A percentile compares a stretch with the other conserved stretches of the same genome.
phyloP scores from a whole-genome alignment of 306 rosid species.

The Rosa chinensis region DNA sequence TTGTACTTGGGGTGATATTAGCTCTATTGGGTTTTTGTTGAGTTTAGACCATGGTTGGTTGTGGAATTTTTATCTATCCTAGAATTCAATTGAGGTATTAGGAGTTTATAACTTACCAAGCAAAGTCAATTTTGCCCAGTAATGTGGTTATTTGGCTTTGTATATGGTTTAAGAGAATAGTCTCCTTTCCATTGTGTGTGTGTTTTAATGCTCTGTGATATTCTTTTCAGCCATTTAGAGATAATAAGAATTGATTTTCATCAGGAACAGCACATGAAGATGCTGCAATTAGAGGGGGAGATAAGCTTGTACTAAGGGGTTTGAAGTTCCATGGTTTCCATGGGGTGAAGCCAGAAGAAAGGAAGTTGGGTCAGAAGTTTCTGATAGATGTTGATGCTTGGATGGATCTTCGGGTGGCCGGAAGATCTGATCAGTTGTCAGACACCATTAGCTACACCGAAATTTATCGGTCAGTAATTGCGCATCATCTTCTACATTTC shows the following conservation, averaged over 20 bases:
- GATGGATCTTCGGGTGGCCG: conserved; percentile 85
- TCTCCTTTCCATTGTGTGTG: neutral
- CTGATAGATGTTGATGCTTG: conserved; percentile 83
- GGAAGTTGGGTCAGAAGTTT: conserved; percentile 73
- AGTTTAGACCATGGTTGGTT: neutral
- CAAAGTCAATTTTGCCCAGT: neutral
- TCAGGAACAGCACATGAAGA: conserved; percentile 45
- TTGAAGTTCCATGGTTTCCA: conserved; percentile 79
- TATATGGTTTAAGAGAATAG: neutral
- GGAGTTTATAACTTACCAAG: neutral
- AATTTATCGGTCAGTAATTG: conserved; percentile 53
- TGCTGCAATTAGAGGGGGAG: conserved; percentile 45
- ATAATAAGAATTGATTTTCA: neutral
- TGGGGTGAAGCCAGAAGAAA: conserved; percentile 71
- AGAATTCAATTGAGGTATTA: neutral
- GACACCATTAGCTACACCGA: conserved; percentile 64
- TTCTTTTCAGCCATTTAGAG: neutral
- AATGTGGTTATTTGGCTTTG: neutral
- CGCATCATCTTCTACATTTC: neutral
- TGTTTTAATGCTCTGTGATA: neutral
- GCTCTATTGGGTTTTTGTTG: neutral
- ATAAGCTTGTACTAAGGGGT: conserved; percentile 77
- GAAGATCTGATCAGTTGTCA: conserved; percentile 58
- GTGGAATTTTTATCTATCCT: neutral
- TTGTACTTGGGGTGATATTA: neutral